Evolutionary conservation across 2,329 filamentous ascomycete genomes (phyloP).

Genomic region (Emydomyces testavorans): DNA sequence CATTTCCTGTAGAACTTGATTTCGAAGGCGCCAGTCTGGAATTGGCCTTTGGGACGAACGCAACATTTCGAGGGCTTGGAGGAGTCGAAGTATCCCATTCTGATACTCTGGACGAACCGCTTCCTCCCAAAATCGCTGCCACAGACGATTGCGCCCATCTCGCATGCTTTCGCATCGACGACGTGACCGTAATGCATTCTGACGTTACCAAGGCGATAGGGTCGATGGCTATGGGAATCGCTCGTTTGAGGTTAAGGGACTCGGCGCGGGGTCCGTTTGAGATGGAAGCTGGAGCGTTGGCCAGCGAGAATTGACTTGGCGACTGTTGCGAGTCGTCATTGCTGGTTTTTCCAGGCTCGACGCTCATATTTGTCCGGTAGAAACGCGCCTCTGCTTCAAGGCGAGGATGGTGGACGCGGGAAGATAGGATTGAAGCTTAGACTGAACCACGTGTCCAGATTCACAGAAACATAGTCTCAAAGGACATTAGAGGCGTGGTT

Average conservation of each 20-base stretch:
- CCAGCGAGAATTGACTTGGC: background rate
- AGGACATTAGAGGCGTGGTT: background rate
- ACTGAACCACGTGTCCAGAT: constrained; percentile 10
- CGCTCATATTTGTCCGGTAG: constrained; percentile 13
- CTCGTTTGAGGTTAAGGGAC: background rate
- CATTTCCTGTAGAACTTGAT: constrained; percentile 19
- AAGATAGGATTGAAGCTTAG: background rate
- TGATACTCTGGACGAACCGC: constrained; percentile 37
- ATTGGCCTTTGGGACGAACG: constrained; percentile 15
- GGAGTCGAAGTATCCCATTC: constrained; percentile 35
- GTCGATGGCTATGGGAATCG: constrained; percentile 59
- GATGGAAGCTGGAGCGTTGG: background rate
- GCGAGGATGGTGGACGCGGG: background rate
- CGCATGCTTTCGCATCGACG: constrained; percentile 93
- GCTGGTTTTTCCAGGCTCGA: constrained; percentile 8
- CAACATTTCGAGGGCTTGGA: constrained; percentile 25
- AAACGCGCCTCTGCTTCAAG: background rate
- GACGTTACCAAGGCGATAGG: constrained; percentile 89
- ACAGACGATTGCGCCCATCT: constrained; percentile 94
- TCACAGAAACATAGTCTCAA: background rate
- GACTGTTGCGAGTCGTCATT: constrained; percentile 6
- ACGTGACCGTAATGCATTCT: constrained; percentile 97
- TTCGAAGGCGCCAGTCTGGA: constrained; percentile 18
- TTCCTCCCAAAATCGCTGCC: constrained; percentile 81
- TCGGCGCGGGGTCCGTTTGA: constrained; percentile 3